These are phyloP conservation scores for Sporothrix pseudoabietina DNA, from an alignment of 2,329 filamentous ascomycete genomes.

Conservation along the genomic window DNA sequence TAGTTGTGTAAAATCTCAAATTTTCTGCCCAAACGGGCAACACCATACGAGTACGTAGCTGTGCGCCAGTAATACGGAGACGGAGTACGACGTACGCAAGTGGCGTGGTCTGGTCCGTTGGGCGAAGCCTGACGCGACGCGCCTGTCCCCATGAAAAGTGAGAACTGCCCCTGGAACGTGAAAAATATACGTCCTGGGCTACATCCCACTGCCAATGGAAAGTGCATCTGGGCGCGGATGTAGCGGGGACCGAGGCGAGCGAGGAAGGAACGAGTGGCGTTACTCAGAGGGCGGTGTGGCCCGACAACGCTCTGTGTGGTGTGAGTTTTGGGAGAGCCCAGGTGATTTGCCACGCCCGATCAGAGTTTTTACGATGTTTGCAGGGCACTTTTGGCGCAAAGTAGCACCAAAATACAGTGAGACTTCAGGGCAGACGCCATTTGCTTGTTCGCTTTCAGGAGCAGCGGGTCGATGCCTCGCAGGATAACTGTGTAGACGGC, in stretches of 20 bases:
- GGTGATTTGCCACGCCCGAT: neutral
- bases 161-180: neutral
- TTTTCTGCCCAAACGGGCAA: slow-evolving; percentile 19
- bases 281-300: slow-evolving; percentile 11
- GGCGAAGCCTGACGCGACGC: slow-evolving; percentile 16
- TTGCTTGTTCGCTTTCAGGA: slow-evolving; percentile 16
- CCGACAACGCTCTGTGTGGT: slow-evolving; percentile 10
- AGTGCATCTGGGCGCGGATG: neutral
- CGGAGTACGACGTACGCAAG: neutral
- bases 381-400: neutral
- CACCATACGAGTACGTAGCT: neutral
- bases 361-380: neutral
- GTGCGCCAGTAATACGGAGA: slow-evolving; percentile 12
- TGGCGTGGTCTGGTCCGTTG: slow-evolving; percentile 16
- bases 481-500: neutral
- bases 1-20: slow-evolving; percentile 7
- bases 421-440: neutral
- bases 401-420: neutral
- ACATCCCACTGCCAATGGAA: neutral
- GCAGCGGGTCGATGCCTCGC: neutral
- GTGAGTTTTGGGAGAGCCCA: neutral
- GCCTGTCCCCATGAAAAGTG: neutral
- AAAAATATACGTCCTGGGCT: neutral
- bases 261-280: slow-evolving; percentile 14
- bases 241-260: slow-evolving; percentile 7